Evolutionary conservation across 2,329 filamentous ascomycete genomes (phyloP), one percentile per base, ranked within the genome.

Genomic region (Knoxdaviesia proteae): DNA sequence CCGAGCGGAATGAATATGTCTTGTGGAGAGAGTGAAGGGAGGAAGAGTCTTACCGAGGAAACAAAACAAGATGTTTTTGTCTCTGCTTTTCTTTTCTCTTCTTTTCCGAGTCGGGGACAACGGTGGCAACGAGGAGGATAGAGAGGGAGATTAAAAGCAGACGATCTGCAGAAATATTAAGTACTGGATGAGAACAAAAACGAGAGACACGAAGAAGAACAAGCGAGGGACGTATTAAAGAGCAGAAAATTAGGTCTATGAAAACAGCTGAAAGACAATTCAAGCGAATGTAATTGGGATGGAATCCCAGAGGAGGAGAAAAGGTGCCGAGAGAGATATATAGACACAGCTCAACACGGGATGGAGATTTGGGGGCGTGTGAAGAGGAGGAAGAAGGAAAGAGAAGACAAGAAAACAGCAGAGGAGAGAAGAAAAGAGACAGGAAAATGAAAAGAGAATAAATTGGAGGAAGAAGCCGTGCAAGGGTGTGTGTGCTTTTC

Each of bases 71-170:
- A 20, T 20, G 20, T 20, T 20, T 20, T 3, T 20, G 20, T 20
- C 2, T 20, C 20, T 20, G 20, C 20, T 20, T 20, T 20, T 20
- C 20, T 20, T 20, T 20, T 20, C 20, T 20, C 20, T 20, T 20
- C 20, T 20, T 20, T 20, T 20, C 20, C 20, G 20, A 20, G 3
- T 20, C 20, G 20, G 20, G 20, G 20, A 20, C 2, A 20, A 20
- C 20, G 41, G 33, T 32, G 44, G 43, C 37, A 47, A 37, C n/a
- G 29, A 40, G 44, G 39, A 36, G 38, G 42, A 42, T 34, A 36
- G 47, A 46, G 47, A 47, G 50, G 39, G 11, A 47, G 46, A 49
- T 46, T 38, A 46, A 47, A 43, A 44, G 40, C 34, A 49, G n/a
- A 9, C 7, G 30, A 20, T 5, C 30, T 32, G 7, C 6, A 7